Evolutionary conservation across 306 rosid species (phyloP).

Genomic region (Canavalia ensiformis): DNA sequence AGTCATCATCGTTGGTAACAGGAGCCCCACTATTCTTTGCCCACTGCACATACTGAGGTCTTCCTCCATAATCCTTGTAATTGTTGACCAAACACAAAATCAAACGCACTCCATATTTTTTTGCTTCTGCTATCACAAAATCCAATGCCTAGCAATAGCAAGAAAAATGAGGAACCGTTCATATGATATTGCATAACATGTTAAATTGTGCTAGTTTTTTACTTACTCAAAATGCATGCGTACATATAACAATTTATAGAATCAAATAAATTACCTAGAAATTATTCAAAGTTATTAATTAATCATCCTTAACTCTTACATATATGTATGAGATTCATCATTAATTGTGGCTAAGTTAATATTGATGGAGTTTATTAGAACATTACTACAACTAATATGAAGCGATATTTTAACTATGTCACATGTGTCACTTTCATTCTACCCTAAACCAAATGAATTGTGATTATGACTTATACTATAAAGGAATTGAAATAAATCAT

Average conservation of each 20-base stretch:
- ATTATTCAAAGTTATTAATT: no score
- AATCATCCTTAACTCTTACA: background rate
- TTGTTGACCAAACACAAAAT: slow-evolving; percentile 65
- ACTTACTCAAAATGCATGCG: background rate
- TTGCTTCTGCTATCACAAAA: slow-evolving; percentile 68
- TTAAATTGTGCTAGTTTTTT: background rate
- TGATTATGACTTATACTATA: background rate
- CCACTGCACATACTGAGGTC: slow-evolving; percentile 67
- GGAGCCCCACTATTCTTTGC: slow-evolving; percentile 52
- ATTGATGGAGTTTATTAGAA: background rate
- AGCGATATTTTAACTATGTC: no score
- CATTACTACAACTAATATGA: no score
- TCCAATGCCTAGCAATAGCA: slow-evolving; percentile 55
- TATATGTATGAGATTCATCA: background rate
- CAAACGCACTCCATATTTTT: slow-evolving; percentile 51
- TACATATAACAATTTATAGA: background rate
- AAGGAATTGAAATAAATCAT: background rate
- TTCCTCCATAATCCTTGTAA: slow-evolving; percentile 67
- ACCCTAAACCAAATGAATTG: background rate
- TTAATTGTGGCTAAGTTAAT: background rate
- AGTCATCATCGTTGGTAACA: slow-evolving; percentile 57
- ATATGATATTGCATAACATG: background rate
- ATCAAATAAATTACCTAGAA: background rate
- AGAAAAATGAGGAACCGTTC: background rate
- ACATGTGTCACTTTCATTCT: no score